Base-by-base conservation (phyloP, 805 yeast species). In the Kuraishia capsulata region DNA sequence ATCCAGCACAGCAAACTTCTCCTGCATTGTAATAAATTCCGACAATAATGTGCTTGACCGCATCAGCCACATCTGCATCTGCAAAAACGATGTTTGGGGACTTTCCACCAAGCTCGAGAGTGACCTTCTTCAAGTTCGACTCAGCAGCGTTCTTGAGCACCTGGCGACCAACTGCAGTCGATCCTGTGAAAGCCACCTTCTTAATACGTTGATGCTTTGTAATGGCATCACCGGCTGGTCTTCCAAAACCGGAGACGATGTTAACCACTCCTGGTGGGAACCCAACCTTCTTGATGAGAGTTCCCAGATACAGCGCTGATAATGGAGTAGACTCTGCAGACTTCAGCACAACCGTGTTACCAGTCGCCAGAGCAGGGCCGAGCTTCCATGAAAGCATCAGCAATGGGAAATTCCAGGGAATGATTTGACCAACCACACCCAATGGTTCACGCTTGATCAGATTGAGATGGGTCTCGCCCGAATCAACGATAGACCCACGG, bases 341-440 rank as follows among this genome's bases (percentile, higher is more conserved):
- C 69, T 89, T 89, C 64, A 89, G 66, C 35, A 89, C 92, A 49
- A 84, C 72, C 39, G 88, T 76, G 73, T 87, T 86, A 65, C 96
- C 96, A 39, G 95, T 76, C 41, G 94, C 94, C 47, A 88, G 62
- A 41, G 94, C 95, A 35, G 97, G 96, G 42, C 89, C 96, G 44
- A 89, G 67, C 64, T 89, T 89, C 97, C 97, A 89, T 21, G 94
- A 69, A 69, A 87, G 82, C 92, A 89, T 88, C 59, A 86, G 72
- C 50, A 89, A 64, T 45, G 97, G 97, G 77, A 87, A 89, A 68
- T 89, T 89, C 97, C 97, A 89, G 50, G 97, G 96, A 49, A 89
- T 88, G 56, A 89, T 84, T 62, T 86, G 95, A 42, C 95, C 97
- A 60, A 95, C 86, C 35, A 89, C 96, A 58, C 96, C 97, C 52